phyloP scores from a whole-genome alignment of 228 moss, liverwort and hornwort species.

The Sphagnum fallax region DNA sequence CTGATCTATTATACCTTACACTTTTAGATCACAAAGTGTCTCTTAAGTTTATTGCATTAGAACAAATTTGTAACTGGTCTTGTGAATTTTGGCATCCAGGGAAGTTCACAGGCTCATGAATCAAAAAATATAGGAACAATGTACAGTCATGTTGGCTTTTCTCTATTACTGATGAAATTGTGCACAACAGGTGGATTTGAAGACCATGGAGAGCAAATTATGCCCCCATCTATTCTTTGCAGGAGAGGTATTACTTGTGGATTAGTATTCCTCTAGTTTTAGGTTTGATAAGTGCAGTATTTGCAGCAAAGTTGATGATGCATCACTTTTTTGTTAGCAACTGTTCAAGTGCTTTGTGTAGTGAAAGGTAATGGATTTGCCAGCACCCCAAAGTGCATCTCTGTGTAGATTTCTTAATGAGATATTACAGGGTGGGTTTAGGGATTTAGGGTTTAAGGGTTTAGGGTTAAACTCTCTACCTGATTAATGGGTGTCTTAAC shows the following conservation, averaged over 20 bases:
- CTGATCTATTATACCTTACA: too few relatives aligned
- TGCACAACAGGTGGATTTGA: slow-evolving; percentile 55
- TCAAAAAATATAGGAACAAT: background rate
- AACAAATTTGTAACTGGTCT: too few relatives aligned
- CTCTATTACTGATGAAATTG: too few relatives aligned
- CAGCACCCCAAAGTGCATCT: too few relatives aligned
- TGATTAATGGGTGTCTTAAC: background rate
- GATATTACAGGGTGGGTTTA: too few relatives aligned
- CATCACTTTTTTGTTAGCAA: background rate
- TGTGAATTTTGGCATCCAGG: too few relatives aligned
- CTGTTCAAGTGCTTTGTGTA: too few relatives aligned
- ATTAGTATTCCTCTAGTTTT: background rate
- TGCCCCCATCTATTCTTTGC: slow-evolving; percentile 65
- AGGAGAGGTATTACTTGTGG: slow-evolving; percentile 55
- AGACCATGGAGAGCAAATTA: slow-evolving; percentile 82
- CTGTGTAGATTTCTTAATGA: too few relatives aligned
- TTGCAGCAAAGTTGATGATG: background rate
- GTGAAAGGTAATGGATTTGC: too few relatives aligned
- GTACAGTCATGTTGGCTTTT: background rate
- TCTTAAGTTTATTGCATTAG: too few relatives aligned
- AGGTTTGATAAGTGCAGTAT: background rate
- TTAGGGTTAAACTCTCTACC: background rate
- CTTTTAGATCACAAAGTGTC: too few relatives aligned
- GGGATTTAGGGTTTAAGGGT: too few relatives aligned
- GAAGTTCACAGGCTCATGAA: background rate